Percentiles rank a stretch among this genome's conserved stretches.
These are phyloP conservation scores for Microcera coccophila DNA, from an alignment of 2,329 filamentous ascomycete species.

Conservation along the genomic window DNA sequence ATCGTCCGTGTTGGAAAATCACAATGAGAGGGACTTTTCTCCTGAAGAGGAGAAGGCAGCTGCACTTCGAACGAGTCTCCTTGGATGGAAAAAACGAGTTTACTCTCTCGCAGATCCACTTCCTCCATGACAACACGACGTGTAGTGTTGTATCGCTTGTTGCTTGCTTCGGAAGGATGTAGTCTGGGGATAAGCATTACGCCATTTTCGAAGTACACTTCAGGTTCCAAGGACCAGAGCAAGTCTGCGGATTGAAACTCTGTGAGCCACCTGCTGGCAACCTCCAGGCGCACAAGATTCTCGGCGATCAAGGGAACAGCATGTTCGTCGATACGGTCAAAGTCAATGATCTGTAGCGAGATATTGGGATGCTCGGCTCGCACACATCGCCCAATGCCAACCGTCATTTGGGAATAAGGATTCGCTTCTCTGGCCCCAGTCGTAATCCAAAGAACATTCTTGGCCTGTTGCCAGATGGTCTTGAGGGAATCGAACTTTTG, in stretches of 20 bases:
- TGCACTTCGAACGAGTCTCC: too few relatives aligned
- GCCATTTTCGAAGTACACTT: neutral
- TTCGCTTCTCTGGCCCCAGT: neutral
- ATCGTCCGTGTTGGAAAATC: too few relatives aligned
- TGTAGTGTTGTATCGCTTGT: too few relatives aligned
- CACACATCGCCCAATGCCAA: too few relatives aligned
- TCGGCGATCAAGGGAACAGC: neutral
- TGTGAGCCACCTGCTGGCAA: neutral
- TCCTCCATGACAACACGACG: too few relatives aligned
- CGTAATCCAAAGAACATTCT: slow-evolving; percentile 4
- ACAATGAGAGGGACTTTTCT: too few relatives aligned
- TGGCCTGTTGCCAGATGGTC: neutral
- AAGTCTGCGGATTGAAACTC: neutral
- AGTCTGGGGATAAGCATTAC: neutral
- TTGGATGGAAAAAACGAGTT: too few relatives aligned
- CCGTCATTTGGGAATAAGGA: slow-evolving; percentile 1
- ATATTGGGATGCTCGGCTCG: neutral
- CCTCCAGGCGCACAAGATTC: neutral
- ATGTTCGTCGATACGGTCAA: too few relatives aligned
- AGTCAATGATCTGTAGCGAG: slow-evolving; percentile 1
- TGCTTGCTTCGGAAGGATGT: too few relatives aligned
- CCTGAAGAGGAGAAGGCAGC: too few relatives aligned
- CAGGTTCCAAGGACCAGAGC: slow-evolving; percentile 1
- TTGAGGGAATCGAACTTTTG: neutral
- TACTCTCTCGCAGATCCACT: too few relatives aligned